Evolutionary conservation across 1,284 basidiomycete genomes (phyloP).

Genomic region (Hypsizygus ulmarius): DNA sequence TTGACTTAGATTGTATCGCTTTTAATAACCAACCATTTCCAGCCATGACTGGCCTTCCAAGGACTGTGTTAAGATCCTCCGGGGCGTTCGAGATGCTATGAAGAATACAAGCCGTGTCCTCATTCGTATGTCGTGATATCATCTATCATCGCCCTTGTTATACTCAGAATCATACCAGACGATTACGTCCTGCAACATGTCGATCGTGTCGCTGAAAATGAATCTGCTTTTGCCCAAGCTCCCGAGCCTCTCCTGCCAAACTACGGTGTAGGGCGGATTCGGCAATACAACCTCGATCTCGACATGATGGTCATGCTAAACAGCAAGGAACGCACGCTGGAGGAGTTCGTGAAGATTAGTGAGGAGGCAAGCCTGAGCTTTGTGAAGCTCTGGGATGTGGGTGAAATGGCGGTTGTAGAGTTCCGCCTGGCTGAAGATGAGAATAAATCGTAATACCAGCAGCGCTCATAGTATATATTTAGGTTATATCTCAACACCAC

Average conservation of each 20-base stretch:
- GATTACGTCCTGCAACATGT: slow-evolving; percentile 14
- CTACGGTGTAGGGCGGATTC: slow-evolving; percentile 25
- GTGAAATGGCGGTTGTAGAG: slow-evolving; percentile 31
- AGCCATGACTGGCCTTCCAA: slow-evolving; percentile 29
- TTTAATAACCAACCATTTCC: too few species aligned
- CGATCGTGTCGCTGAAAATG: not conserved
- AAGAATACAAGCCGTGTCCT: slow-evolving; percentile 25
- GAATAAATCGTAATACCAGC: too few species aligned
- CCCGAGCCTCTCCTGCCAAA: slow-evolving; percentile 28
- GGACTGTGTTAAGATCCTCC: slow-evolving; percentile 25
- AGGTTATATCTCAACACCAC: too few species aligned
- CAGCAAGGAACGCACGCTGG: slow-evolving; percentile 21
- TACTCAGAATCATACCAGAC: slow-evolving; percentile 3
- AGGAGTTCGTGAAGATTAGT: slow-evolving; percentile 26
- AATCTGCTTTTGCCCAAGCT: slow-evolving; percentile 13
- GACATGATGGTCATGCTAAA: slow-evolving; percentile 27
- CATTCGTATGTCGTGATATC: slow-evolving; percentile 23
- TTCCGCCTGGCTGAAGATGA: slow-evolving; percentile 15
- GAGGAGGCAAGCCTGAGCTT: slow-evolving; percentile 29
- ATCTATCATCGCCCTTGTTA: not conserved
- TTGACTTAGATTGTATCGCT: too few species aligned
- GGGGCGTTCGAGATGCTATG: slow-evolving; percentile 27
- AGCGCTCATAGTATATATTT: too few species aligned
- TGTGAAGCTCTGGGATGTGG: slow-evolving; percentile 32
- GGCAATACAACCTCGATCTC: slow-evolving; percentile 29